These are phyloP conservation scores for Naegleria gruberi DNA, from an alignment of 208 protist species.

Conservation along the genomic window DNA sequence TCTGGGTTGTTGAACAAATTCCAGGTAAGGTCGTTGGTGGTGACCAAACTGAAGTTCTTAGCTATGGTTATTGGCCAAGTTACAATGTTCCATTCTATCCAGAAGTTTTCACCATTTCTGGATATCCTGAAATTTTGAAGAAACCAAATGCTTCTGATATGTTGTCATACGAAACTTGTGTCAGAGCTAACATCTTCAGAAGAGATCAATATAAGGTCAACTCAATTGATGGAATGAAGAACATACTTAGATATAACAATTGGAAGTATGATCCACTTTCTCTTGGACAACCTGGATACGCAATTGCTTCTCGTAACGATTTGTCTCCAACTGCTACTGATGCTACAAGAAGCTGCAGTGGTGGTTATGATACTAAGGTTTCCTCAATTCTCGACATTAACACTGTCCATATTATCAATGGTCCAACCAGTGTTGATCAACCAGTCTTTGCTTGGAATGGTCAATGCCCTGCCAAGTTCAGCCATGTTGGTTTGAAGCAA, in stretches of 20 bases:
- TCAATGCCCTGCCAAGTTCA: neutral
- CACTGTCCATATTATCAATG: slow-evolving; percentile 20
- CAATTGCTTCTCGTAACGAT: slow-evolving; percentile 37
- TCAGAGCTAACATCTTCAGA: slow-evolving; percentile 42
- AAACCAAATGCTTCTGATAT: neutral
- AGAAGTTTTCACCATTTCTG: neutral
- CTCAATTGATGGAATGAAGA: slow-evolving; percentile 20
- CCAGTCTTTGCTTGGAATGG: slow-evolving; percentile 21
- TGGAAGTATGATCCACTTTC: slow-evolving; percentile 35
- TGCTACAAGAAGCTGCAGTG: slow-evolving; percentile 21
- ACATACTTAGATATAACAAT: slow-evolving; percentile 40
- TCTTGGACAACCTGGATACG: slow-evolving; percentile 33
- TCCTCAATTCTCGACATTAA: neutral
- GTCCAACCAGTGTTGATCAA: slow-evolving; percentile 9
- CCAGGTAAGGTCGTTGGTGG: slow-evolving; percentile 44
- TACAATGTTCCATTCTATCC: slow-evolving; percentile 52
- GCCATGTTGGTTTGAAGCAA: neutral
- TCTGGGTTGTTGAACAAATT: slow-evolving; percentile 65
- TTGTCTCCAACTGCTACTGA: slow-evolving; percentile 14
- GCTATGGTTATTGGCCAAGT: slow-evolving; percentile 52
- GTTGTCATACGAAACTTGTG: slow-evolving; percentile 24
- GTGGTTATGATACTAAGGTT: slow-evolving; percentile 43
- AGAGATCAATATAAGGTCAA: slow-evolving; percentile 35
- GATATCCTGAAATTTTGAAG: neutral
- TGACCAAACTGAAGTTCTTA: slow-evolving; percentile 54